Evolutionary conservation across 768 basidiomycete species (phyloP).

Genomic region (Leccinum obscurum): DNA sequence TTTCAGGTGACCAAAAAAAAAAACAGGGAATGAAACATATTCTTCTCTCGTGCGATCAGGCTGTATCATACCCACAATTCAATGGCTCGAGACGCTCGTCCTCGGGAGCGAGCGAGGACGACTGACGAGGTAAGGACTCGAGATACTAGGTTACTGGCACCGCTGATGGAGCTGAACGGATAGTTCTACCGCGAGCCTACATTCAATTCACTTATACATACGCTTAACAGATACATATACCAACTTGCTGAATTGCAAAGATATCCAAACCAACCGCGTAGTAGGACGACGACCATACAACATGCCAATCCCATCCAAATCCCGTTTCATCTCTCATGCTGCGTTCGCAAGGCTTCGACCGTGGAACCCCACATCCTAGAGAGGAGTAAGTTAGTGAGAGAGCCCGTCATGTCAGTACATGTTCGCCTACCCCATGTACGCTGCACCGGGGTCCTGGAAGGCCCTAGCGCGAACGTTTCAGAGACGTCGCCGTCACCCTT

Average conservation of each 20-base stretch:
- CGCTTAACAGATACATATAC: not conserved
- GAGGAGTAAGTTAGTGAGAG: not conserved
- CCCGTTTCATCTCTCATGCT: not conserved
- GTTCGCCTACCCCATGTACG: constrained; percentile 24
- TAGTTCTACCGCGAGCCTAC: not conserved
- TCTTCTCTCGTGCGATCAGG: not conserved
- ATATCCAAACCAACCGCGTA: not conserved
- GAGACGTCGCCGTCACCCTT: not conserved
- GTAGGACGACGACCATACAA: not conserved
- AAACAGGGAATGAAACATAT: not conserved
- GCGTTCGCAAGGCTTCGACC: constrained; percentile 6
- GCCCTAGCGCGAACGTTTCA: constrained; percentile 12
- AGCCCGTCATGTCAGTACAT: not conserved
- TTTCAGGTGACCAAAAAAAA: not conserved
- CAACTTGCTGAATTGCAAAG: not conserved
- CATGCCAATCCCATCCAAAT: not conserved
- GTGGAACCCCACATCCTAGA: constrained; percentile 20
- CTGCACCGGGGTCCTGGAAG: constrained; percentile 29
- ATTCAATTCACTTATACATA: constrained; percentile 1
- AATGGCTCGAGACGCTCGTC: not conserved
- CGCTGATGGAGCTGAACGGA: not conserved
- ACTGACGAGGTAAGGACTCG: not conserved
- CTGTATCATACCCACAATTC: not conserved
- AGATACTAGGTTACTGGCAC: not conserved
- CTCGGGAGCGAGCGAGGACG: not conserved